phyloP scores from a whole-genome alignment of 169 alveolate species.

The Eimeria nieschulzi region DNA sequence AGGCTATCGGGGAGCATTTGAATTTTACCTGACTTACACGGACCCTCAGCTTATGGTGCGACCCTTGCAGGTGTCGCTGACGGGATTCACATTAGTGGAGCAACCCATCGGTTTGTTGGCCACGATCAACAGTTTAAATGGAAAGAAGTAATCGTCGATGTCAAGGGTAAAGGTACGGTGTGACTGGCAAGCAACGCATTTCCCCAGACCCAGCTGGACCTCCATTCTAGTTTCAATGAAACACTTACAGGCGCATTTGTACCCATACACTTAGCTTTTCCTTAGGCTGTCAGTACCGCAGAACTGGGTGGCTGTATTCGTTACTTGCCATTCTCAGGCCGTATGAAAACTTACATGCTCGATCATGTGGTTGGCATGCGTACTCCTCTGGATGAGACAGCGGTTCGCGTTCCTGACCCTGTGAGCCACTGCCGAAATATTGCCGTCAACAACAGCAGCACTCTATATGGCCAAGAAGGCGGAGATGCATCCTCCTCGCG shows the following conservation, averaged over 20 bases:
- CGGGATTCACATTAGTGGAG: constrained; percentile 70
- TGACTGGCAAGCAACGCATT: constrained; percentile 72
- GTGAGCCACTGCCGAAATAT: constrained; percentile 30
- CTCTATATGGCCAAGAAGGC: constrained; percentile 25
- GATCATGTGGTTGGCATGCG: constrained; percentile 68
- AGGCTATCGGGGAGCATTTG: no score
- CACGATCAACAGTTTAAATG: constrained; percentile 83
- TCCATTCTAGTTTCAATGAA: no score
- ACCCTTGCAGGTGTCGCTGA: constrained; percentile 82
- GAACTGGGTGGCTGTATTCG: neutral
- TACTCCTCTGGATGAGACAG: constrained; percentile 37
- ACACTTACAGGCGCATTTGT: no score
- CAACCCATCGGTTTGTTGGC: constrained; percentile 74
- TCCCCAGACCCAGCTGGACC: neutral
- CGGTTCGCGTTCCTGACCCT: constrained; percentile 40
- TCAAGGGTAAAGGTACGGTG: constrained; percentile 88
- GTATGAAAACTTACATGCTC: constrained; percentile 55
- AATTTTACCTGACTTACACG: neutral
- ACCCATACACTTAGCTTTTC: no score
- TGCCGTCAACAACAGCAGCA: constrained; percentile 34
- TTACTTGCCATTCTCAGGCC: constrained; percentile 4
- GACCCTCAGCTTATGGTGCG: neutral
- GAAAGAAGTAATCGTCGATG: constrained; percentile 82
- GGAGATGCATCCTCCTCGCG: constrained; percentile 34
- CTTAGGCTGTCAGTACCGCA: neutral